These are phyloP conservation scores for Stagonosporopsis cucurbitacearum DNA, from an alignment of 2,329 filamentous ascomycete genomes.

Conservation along the genomic window DNA sequence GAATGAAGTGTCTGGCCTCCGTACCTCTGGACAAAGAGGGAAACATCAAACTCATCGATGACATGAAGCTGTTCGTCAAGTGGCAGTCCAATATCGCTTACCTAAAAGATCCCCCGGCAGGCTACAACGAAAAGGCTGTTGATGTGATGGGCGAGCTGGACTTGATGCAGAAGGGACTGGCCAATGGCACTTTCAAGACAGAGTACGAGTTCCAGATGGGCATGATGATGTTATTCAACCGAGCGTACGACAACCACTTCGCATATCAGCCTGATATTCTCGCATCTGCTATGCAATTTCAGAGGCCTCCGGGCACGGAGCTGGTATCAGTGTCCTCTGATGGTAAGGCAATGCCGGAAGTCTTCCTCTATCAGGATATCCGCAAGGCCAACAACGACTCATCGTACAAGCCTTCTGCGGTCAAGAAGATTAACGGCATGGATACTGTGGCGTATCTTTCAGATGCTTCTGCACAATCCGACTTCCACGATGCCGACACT, in stretches of 20 bases:
- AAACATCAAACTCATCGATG: conserved; percentile 42
- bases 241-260: conserved; percentile 53
- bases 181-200: conserved; percentile 39
- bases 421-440: conserved; percentile 49
- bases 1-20: conserved; percentile 43
- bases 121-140: conserved; percentile 47
- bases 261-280: conserved; percentile 47
- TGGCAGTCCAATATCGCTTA: conserved; percentile 52
- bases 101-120: conserved; percentile 47
- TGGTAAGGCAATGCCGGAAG: conserved; percentile 44
- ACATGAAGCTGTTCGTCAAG: conserved; percentile 44
- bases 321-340: conserved; percentile 47
- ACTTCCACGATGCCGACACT: conserved; percentile 50
- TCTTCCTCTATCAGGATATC: conserved; percentile 46
- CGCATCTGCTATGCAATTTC: conserved; percentile 47
- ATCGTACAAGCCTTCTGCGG: conserved; percentile 44
- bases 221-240: conserved; percentile 43
- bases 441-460: conserved; percentile 43
- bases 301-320: conserved; percentile 39
- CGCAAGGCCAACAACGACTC: conserved; percentile 31
- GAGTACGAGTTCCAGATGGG: conserved; percentile 53
- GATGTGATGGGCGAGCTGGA: conserved; percentile 50
- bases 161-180: conserved; percentile 40
- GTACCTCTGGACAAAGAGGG: conserved; percentile 47
- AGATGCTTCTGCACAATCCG: conserved; percentile 38